Base-by-base conservation (phyloP, 345 rosid species). In the Pseudoturritis turrita region DNA sequence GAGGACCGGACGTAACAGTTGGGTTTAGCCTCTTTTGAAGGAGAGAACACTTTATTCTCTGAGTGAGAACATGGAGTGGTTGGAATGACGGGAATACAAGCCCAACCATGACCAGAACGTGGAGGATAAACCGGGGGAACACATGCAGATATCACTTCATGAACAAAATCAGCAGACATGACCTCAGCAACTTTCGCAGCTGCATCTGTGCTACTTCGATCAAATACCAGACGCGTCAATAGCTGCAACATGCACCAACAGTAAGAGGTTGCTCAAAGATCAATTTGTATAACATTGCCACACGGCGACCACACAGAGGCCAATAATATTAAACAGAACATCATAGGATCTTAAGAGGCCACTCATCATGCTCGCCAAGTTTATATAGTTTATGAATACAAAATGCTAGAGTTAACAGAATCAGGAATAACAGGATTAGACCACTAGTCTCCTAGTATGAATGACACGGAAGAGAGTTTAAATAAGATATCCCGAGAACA, bases 121-220 rank as follows among this genome's bases (percentile, higher is more conserved):
- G 98, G 98, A 65, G 98, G 98, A 78, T 85, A 94, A 85, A 91
- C 93, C 57, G 97, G 98, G 70, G 97, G 96, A 36, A 91, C 98
- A 69, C 98, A 91, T 43, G 98, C 96, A 65, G 98, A 88, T 78
- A 89, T 89, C 51, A 91, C 91, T 81, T 94, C 98, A 83, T 91
- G 97, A 59, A 94, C 96, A 91, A 94, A 91, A 86, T 89, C 98
- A 62, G 95, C 92, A 82, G 81, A 82, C 97, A 94, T 94, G 40
- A 94, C 86, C 62, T 89, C 98, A 35, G 98, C 98, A 50, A 86
- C 96, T 82, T 94, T 94, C 13, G 83, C 90, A 68, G 98, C 98
- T 72, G 98, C 97, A 79, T 94, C 98, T 25, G 96, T 91, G 83
- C 92, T 94, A 71, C 96, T 91, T 55, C 90, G 86, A 64, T 91